Conservation (phyloP, 2,329 filamentous ascomycete species). For the Aspergillus sojae region DNA sequence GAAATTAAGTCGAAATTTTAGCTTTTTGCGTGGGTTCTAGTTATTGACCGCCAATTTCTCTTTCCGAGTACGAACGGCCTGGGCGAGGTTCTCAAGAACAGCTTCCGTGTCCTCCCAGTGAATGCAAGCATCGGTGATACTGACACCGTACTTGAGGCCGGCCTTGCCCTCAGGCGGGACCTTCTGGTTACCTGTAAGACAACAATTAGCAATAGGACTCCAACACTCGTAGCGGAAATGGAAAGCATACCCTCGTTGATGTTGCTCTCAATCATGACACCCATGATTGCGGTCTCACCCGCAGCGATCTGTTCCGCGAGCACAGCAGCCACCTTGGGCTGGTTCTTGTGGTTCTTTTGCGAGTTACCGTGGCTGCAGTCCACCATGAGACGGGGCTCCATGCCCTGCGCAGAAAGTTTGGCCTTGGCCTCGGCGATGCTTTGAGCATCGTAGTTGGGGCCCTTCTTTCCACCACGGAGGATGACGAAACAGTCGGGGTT, state of each 20-base stretch:
- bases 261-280: conserved; percentile 98
- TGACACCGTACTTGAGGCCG: conserved; percentile 88
- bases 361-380: conserved; percentile 98
- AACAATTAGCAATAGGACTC: conserved; percentile 10
- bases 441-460: conserved; percentile 88
- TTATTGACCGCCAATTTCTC: conserved; percentile 40
- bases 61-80: conserved; percentile 75
- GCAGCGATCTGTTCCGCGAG: conserved; percentile 82
- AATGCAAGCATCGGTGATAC: conserved; percentile 97
- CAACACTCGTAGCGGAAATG: background rate
- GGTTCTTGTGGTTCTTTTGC: conserved; percentile 94
- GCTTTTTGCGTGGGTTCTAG: background rate
- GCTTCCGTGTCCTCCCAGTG: conserved; percentile 86
- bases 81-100: conserved; percentile 76
- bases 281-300: conserved; percentile 87
- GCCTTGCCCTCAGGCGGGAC: conserved; percentile 83
- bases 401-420: conserved; percentile 72
- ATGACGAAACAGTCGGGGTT: conserved; percentile 99
- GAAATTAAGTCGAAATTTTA: background rate
- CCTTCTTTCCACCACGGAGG: conserved; percentile 85
- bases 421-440: conserved; percentile 84
- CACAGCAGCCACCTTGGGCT: conserved; percentile 84
- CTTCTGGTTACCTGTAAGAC: conserved; percentile 74
- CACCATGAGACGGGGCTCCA: conserved; percentile 84
- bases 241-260: conserved; percentile 77